Evolutionary conservation across 257 asterid species (phyloP).

Genomic region (Solanum arcanum): DNA sequence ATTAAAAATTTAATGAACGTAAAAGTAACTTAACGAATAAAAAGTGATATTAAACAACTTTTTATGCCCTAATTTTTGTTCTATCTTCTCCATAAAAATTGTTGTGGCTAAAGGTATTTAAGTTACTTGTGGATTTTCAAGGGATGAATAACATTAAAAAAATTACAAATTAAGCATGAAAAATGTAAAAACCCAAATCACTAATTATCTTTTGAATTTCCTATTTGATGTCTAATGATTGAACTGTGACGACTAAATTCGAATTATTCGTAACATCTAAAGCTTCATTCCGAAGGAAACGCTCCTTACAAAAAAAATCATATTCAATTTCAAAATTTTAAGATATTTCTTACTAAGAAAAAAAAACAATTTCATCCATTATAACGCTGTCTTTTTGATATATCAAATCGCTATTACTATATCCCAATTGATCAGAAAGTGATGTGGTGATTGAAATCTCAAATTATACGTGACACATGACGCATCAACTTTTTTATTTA

Average conservation of each 20-base stretch:
- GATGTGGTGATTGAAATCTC: neutral
- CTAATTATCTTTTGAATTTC: too few relatives aligned
- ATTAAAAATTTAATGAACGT: neutral
- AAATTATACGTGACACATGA: neutral
- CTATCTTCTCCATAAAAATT: neutral
- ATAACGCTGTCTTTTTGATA: too few relatives aligned
- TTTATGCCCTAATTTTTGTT: neutral
- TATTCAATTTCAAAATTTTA: rapidly evolving
- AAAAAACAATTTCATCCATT: rapidly evolving
- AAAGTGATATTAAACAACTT: neutral
- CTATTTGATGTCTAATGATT: too few relatives aligned
- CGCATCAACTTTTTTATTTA: neutral
- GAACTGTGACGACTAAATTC: too few relatives aligned
- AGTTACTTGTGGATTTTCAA: neutral
- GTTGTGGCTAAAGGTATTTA: neutral
- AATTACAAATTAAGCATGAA: neutral
- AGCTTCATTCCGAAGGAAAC: too few relatives aligned
- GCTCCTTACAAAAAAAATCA: too few relatives aligned
- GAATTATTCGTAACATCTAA: too few relatives aligned
- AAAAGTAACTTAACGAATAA: neutral
- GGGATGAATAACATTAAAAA: neutral
- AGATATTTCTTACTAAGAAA: too few relatives aligned
- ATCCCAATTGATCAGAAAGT: neutral
- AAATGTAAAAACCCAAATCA: too few relatives aligned
- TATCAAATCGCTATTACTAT: neutral